Conservation (phyloP, 2,329 filamentous ascomycete genomes). For the Microcera coccophila region DNA sequence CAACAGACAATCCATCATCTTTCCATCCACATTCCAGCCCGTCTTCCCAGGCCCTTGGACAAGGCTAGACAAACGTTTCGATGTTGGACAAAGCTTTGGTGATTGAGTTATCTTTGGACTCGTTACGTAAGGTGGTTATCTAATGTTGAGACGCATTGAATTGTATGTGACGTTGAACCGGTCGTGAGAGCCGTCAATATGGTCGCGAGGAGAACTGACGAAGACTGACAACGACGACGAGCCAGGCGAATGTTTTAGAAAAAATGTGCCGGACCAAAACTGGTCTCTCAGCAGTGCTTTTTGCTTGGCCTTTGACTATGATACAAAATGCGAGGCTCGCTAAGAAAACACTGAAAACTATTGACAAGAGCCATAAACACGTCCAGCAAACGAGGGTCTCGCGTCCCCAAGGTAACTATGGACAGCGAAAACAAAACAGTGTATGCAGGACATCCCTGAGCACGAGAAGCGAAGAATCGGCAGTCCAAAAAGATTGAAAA, state of each 20-base stretch:
- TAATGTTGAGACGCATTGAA: too few relatives aligned
- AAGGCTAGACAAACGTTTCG: too few relatives aligned
- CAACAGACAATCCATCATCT: too few relatives aligned
- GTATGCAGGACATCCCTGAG: conserved; percentile 6
- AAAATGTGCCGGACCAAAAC: conserved; percentile 35
- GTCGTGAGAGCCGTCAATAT: too few relatives aligned
- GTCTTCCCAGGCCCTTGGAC: too few relatives aligned
- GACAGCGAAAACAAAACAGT: conserved; percentile 1
- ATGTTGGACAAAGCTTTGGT: too few relatives aligned
- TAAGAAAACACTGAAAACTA: conserved; percentile 19
- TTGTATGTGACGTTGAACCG: too few relatives aligned
- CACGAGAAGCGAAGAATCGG: conserved; percentile 11
- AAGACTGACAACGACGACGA: conserved; percentile 3
- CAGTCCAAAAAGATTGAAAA: conserved; percentile 5
- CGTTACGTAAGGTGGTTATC: too few relatives aligned
- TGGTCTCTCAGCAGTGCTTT: conserved; percentile 34
- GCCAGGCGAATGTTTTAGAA: conserved; percentile 1
- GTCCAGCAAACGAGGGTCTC: conserved; percentile 21
- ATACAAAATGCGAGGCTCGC: conserved; percentile 26
- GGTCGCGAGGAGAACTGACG: too few relatives aligned
- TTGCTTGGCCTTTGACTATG: conserved; percentile 28
- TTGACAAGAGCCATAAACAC: conserved; percentile 39
- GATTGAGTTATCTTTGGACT: too few relatives aligned
- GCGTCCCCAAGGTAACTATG: neutral
- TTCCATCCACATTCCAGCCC: too few relatives aligned